These are phyloP conservation scores for Ambrosiella cleistominuta DNA, from an alignment of 2,329 filamentous ascomycete species.

Conservation along the genomic window DNA sequence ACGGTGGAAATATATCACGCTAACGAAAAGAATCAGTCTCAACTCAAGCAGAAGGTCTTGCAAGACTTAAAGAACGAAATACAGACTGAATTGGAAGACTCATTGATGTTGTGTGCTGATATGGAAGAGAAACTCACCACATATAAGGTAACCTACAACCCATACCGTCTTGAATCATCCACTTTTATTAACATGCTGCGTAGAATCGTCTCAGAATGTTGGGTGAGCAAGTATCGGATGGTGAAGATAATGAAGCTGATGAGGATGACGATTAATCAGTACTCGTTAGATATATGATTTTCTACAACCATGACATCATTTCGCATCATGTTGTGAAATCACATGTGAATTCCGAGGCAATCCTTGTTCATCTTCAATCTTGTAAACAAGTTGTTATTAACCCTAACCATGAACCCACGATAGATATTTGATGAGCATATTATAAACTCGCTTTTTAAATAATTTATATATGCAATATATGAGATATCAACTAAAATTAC, in stretches of 20 bases:
- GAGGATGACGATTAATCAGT: constrained; percentile 28
- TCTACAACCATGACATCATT: no score
- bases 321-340: no score
- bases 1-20: background rate
- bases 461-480: no score
- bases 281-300: constrained; percentile 14
- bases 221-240: constrained; percentile 57
- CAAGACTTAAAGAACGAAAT: constrained; percentile 43
- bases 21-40: constrained; percentile 4
- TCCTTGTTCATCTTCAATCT: no score
- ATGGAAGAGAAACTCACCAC: constrained; percentile 58
- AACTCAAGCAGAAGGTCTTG: constrained; percentile 17
- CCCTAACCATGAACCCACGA: no score
- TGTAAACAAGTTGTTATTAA: no score
- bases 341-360: no score
- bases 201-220: constrained; percentile 44
- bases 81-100: constrained; percentile 62
- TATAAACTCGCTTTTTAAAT: no score
- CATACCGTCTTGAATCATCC: background rate
- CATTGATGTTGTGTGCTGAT: constrained; percentile 66
- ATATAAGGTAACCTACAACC: constrained; percentile 46
- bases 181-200: constrained; percentile 1
- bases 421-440: no score
- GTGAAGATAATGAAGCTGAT: constrained; percentile 40
- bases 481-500: no score